phyloP scores from a whole-genome alignment of 2,329 filamentous ascomycete species.

The Colletotrichum truncatum region DNA sequence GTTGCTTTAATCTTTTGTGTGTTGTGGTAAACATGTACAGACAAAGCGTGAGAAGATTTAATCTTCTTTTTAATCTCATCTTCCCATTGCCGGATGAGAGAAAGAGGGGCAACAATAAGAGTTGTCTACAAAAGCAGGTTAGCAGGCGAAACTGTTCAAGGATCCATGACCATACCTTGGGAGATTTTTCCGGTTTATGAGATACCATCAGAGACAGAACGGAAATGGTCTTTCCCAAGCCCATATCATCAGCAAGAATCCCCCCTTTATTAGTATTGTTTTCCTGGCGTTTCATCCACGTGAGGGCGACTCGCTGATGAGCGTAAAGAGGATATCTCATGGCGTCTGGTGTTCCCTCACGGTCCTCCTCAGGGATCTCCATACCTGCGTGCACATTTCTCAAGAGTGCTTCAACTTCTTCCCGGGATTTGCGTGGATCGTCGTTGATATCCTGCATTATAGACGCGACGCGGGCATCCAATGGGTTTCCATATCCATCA shows the following conservation, averaged over 20 bases:
- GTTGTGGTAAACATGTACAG: constrained; percentile 76
- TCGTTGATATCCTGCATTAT: constrained; percentile 42
- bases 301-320: constrained; percentile 81
- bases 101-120: constrained; percentile 84
- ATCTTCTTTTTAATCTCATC: constrained; percentile 80
- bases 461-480: constrained; percentile 34
- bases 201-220: constrained; percentile 80
- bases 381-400: constrained; percentile 79
- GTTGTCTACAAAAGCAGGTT: constrained; percentile 64
- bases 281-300: constrained; percentile 82
- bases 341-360: constrained; percentile 74
- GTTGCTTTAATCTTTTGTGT: constrained; percentile 62
- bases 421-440: constrained; percentile 52
- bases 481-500: constrained; percentile 46
- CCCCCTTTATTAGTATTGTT: constrained; percentile 79
- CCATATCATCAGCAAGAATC: constrained; percentile 85
- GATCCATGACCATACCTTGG: constrained; percentile 37
- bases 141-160: not conserved
- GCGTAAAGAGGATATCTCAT: constrained; percentile 77
- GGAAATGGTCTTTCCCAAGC: constrained; percentile 85
- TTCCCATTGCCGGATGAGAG: constrained; percentile 85
- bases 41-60: constrained; percentile 65
- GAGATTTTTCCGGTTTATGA: constrained; percentile 64
- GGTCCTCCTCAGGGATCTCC: constrained; percentile 67
- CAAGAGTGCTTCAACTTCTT: constrained; percentile 76